Percentiles rank a stretch among this genome's conserved stretches.
phyloP scores from a whole-genome alignment of 2,329 filamentous ascomycete species.

The Blastomyces gilchristii region DNA sequence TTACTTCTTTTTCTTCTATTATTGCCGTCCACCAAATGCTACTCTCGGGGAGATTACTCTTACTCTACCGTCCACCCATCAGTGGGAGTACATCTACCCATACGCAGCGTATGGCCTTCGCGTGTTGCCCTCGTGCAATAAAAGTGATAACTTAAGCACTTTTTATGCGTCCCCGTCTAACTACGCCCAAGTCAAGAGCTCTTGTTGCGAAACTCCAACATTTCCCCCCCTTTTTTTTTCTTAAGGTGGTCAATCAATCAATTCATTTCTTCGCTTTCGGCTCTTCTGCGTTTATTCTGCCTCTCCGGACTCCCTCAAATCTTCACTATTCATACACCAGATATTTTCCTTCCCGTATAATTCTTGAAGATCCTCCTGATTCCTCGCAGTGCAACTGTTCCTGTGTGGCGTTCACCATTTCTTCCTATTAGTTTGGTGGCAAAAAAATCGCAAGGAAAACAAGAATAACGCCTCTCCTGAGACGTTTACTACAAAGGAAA shows the following conservation, averaged over 20 bases:
- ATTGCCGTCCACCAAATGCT: not conserved
- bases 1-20: not conserved
- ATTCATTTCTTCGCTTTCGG: not conserved
- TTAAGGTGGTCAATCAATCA: not conserved
- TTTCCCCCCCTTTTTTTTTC: not conserved
- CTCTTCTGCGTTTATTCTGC: not conserved
- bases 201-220: too few relatives aligned
- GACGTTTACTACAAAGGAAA: not conserved
- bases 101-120: not conserved
- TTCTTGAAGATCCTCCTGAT: not conserved
- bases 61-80: not conserved
- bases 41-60: not conserved
- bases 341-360: not conserved
- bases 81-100: not conserved
- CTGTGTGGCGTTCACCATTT: too few relatives aligned
- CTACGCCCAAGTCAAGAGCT: too few relatives aligned
- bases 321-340: not conserved
- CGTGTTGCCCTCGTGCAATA: not conserved
- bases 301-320: not conserved
- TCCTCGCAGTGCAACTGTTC: not conserved
- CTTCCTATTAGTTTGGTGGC: not conserved
- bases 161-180: not conserved
- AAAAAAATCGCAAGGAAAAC: not conserved
- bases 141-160: not conserved
- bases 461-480: too few relatives aligned